A percentile compares a stretch with the other conserved stretches of the same genome.
phyloP scores from a whole-genome alignment of 208 protist species.

The Acanthamoeba royreba region DNA sequence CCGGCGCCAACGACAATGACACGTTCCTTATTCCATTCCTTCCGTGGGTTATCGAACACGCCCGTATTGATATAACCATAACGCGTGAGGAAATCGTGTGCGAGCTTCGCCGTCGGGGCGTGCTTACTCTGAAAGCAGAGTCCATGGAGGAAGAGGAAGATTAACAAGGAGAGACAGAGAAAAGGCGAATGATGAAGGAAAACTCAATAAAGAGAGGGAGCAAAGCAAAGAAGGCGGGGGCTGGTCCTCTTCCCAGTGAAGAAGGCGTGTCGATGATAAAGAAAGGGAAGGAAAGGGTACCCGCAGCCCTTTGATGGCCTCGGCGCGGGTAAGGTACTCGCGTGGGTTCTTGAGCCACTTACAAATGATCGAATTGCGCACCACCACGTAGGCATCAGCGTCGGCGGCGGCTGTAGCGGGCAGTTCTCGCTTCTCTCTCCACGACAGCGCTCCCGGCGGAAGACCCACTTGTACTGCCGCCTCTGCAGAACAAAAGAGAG shows the following conservation, averaged over 20 bases:
- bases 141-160: no score
- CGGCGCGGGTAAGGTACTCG: constrained; percentile 37
- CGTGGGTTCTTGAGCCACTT: constrained; percentile 24
- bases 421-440: constrained; percentile 43
- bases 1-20: constrained; percentile 21
- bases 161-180: no score
- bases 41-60: constrained; percentile 36
- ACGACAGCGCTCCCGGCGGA: not conserved
- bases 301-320: constrained; percentile 14
- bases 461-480: not conserved
- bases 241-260: no score
- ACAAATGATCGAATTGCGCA: constrained; percentile 20
- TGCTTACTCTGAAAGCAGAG: not conserved
- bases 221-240: no score
- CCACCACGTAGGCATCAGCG: not conserved
- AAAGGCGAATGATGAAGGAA: no score
- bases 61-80: constrained; percentile 51
- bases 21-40: constrained; percentile 43
- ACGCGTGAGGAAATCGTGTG: constrained; percentile 46
- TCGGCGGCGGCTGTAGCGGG: not conserved
- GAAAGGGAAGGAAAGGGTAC: not conserved
- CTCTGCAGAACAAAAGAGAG: not conserved
- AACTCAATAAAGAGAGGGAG: no score
- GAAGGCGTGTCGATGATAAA: no score
- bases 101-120: not conserved